A percentile compares a stretch with the other conserved stretches of the same genome.
phyloP scores from a whole-genome alignment of 1,284 basidiomycete species.

The Dichomitus squalens region DNA sequence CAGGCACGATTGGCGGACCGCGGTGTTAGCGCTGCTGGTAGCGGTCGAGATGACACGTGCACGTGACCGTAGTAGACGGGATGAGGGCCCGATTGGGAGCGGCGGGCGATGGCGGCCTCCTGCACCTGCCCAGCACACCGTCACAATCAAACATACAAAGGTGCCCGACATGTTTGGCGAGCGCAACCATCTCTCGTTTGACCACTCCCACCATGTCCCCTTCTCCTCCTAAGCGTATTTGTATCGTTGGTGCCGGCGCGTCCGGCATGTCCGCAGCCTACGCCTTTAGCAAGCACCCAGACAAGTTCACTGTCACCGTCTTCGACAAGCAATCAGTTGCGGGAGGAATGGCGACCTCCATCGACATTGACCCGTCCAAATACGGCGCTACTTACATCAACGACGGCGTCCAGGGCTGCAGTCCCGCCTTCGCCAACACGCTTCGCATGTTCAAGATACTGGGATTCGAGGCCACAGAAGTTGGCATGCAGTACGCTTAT shows the following conservation, averaged over 20 bases:
- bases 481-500: conserved; percentile 50
- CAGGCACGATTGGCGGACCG: no score
- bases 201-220: conserved; percentile 7
- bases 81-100: no score
- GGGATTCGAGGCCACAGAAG: conserved; percentile 52
- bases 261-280: conserved; percentile 60
- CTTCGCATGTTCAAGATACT: conserved; percentile 58
- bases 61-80: no score
- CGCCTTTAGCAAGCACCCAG: conserved; percentile 53
- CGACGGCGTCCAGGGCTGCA: conserved; percentile 58
- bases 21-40: no score
- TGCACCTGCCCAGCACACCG: no score
- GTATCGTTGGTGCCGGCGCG: conserved; percentile 55
- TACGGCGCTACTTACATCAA: conserved; percentile 61
- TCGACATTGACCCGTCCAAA: conserved; percentile 49
- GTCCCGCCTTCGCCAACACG: conserved; percentile 62
- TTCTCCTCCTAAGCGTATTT: conserved; percentile 38
- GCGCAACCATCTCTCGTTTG: conserved; percentile 1
- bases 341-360: conserved; percentile 65
- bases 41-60: no score
- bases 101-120: no score
- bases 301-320: conserved; percentile 56
- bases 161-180: no score
- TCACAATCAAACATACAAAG: no score
- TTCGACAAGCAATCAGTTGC: conserved; percentile 54